Conservation (phyloP, 208 protist species). For the Trypanosoma avium region DNA sequence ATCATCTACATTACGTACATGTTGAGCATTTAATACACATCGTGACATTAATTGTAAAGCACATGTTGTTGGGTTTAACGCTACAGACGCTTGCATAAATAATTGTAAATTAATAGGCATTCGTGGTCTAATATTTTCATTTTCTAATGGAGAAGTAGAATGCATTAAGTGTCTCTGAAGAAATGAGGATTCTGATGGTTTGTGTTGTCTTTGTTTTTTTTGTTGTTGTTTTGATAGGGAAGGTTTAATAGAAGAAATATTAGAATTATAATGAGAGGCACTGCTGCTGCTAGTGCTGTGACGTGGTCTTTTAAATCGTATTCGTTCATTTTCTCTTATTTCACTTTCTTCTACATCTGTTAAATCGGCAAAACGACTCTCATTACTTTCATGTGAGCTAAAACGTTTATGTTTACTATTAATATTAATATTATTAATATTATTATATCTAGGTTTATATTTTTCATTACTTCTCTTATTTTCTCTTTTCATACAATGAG, state of each 20-base stretch:
- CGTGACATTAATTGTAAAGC: slow-evolving; percentile 64
- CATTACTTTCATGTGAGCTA: neutral
- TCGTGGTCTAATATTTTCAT: neutral
- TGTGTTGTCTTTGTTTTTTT: no score
- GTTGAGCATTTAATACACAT: slow-evolving; percentile 41
- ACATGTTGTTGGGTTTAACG: slow-evolving; percentile 55
- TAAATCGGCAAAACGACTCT: neutral
- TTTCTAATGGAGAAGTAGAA: neutral
- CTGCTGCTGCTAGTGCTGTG: no score
- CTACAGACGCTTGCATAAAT: slow-evolving; percentile 55
- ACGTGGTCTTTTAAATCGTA: no score
- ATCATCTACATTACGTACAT: slow-evolving; percentile 48
- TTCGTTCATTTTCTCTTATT: neutral
- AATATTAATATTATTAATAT: neutral
- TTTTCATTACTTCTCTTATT: neutral
- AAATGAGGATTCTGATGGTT: no score
- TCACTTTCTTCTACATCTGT: neutral
- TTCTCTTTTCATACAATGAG: neutral
- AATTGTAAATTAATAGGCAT: slow-evolving; percentile 25
- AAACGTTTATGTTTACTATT: neutral
- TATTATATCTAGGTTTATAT: neutral
- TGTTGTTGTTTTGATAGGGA: no score
- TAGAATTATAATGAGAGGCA: no score
- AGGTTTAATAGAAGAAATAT: no score
- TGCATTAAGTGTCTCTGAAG: no score